A percentile compares a stretch with the other conserved stretches of the same genome.
phyloP scores from a whole-genome alignment of 163 green algal genomes.

The Scenedesmus sp. region DNA sequence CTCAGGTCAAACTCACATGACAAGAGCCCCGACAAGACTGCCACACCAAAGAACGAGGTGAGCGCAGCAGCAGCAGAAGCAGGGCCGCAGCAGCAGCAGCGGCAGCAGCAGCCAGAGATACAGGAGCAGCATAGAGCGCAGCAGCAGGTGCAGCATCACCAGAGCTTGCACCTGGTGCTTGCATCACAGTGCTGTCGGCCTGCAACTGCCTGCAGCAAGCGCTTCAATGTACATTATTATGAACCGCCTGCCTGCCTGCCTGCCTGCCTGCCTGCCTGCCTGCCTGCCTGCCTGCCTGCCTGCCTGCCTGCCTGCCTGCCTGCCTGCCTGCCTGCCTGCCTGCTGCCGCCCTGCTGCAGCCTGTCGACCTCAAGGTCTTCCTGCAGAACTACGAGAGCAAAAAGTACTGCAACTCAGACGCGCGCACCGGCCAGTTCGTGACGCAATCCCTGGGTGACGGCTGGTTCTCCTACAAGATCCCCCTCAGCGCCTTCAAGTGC shows the following conservation, averaged over 20 bases:
- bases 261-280: not conserved
- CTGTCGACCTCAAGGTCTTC: conserved; percentile 40
- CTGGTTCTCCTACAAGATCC: conserved; percentile 27
- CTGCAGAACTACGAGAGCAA: conserved; percentile 35
- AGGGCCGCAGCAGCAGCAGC: not conserved
- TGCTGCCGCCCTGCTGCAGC: not conserved
- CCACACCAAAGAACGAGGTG: conserved; percentile 15
- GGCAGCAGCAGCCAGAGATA: not conserved
- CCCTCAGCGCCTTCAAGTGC: conserved; percentile 22
- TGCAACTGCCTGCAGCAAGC: not conserved
- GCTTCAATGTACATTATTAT: not conserved
- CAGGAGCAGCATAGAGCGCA: not conserved
- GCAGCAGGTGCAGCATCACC: not conserved
- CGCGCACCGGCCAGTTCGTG: conserved; percentile 6
- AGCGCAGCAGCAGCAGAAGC: not conserved
- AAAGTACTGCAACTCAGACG: conserved; percentile 40
- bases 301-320: not conserved
- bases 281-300: conserved; percentile 9
- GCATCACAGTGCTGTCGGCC: not conserved
- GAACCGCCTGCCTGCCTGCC: not conserved
- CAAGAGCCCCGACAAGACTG: not conserved
- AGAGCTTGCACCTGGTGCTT: not conserved
- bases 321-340: not conserved
- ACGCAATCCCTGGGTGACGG: not conserved
- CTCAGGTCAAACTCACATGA: conserved; percentile 14